Evolutionary conservation across 495 filamentous ascomycete genomes (phyloP).

Genomic region (Aspergillus diversus): DNA sequence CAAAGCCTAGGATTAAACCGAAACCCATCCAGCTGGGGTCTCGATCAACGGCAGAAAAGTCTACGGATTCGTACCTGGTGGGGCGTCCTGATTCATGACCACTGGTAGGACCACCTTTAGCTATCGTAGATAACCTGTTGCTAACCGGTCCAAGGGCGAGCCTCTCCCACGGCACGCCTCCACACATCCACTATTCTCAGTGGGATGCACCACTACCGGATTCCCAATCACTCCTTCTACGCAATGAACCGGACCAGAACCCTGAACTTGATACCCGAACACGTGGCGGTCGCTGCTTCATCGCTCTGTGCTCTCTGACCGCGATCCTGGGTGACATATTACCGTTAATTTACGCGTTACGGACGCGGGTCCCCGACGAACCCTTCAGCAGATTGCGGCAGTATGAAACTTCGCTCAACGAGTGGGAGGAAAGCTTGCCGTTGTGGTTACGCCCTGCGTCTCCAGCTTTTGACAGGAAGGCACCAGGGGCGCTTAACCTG

Average conservation of each 20-base stretch:
- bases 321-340: slow-evolving; percentile 11
- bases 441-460: slow-evolving; percentile 7
- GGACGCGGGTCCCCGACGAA: background rate
- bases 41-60: slow-evolving; percentile 16
- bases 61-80: slow-evolving; percentile 16
- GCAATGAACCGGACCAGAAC: background rate
- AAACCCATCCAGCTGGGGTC: slow-evolving; percentile 12
- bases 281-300: slow-evolving; percentile 7
- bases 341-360: slow-evolving; percentile 10
- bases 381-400: slow-evolving; percentile 10
- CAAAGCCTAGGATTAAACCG: slow-evolving; percentile 17
- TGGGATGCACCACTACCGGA: slow-evolving; percentile 15
- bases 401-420: slow-evolving; percentile 15
- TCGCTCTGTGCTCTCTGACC: slow-evolving; percentile 9
- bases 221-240: slow-evolving; percentile 5
- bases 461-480: slow-evolving; percentile 12
- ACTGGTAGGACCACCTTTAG: slow-evolving; percentile 2
- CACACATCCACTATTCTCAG: slow-evolving; percentile 10
- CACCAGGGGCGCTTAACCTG: slow-evolving; percentile 9
- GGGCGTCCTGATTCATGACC: slow-evolving; percentile 14
- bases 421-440: slow-evolving; percentile 14
- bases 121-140: background rate
- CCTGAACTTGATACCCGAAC: background rate
- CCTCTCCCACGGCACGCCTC: slow-evolving; percentile 13
- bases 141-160: slow-evolving; percentile 9